Evolutionary conservation across 73 alveolate genomes (phyloP).

Genomic region (Paramecium octaurelia): DNA sequence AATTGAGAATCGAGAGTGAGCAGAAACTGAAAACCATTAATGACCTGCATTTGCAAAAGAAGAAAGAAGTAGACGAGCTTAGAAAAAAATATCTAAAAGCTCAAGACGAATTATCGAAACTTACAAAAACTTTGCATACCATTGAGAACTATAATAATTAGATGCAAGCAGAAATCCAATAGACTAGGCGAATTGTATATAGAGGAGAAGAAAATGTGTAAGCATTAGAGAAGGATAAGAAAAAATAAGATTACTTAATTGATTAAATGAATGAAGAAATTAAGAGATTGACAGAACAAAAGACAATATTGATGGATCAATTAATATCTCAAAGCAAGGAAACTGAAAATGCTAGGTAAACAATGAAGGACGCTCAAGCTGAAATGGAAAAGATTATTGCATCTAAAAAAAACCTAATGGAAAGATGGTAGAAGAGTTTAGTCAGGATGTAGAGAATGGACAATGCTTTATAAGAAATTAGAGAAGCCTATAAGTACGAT

Average conservation of each 20-base stretch:
- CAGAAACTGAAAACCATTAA: slow-evolving; percentile 71
- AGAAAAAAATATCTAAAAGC: slow-evolving; percentile 79
- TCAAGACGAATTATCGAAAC: slow-evolving; percentile 84
- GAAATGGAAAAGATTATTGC: slow-evolving; percentile 83
- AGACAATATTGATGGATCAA: slow-evolving; percentile 78
- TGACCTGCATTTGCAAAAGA: slow-evolving; percentile 72
- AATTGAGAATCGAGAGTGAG: slow-evolving; percentile 82
- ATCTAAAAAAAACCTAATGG: slow-evolving; percentile 80
- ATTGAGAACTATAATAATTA: slow-evolving; percentile 94
- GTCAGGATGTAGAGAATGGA: slow-evolving; percentile 80
- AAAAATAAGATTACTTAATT: slow-evolving; percentile 81
- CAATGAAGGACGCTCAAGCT: slow-evolving; percentile 88
- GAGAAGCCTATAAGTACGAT: slow-evolving; percentile 71
- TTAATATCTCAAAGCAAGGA: slow-evolving; percentile 80
- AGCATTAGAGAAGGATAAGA: slow-evolving; percentile 83
- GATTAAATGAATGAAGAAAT: slow-evolving; percentile 90
- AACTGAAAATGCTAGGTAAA: slow-evolving; percentile 87
- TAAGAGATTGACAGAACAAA: slow-evolving; percentile 78
- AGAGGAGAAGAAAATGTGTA: slow-evolving; percentile 94
- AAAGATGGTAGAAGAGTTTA: slow-evolving; percentile 81
- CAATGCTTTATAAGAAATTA: slow-evolving; percentile 72
- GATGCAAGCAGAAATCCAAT: slow-evolving; percentile 93
- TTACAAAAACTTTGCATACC: slow-evolving; percentile 84
- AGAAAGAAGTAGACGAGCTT: slow-evolving; percentile 85
- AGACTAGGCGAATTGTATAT: slow-evolving; percentile 88